These are phyloP conservation scores for Fraxinus pennsylvanica DNA, from an alignment of 257 asterid species.

Conservation along the genomic window DNA sequence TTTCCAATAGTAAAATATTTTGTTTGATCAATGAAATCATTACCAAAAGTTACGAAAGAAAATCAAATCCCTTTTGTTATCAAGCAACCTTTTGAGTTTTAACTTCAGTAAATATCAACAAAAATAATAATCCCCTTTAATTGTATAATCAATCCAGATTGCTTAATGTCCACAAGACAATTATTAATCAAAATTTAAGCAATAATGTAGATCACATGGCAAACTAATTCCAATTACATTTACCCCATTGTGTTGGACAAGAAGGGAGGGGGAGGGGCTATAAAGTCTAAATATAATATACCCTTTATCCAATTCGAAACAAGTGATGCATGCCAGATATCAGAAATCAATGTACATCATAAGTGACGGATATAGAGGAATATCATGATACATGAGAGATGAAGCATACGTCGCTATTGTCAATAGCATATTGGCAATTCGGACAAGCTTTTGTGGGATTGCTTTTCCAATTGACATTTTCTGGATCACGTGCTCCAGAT, in stretches of 20 bases:
- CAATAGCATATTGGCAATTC: slow-evolving; percentile 62
- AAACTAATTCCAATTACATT: too few species aligned
- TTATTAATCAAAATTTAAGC: too few species aligned
- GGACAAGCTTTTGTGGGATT: slow-evolving; percentile 90
- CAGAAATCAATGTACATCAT: not conserved
- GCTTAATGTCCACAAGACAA: too few species aligned
- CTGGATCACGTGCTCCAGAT: slow-evolving; percentile 59
- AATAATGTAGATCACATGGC: too few species aligned
- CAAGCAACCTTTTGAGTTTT: not conserved
- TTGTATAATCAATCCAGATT: not conserved
- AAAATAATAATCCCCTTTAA: not conserved
- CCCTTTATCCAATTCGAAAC: not conserved
- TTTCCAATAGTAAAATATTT: too few species aligned
- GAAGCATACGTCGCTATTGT: slow-evolving; percentile 70
- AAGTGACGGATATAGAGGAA: slow-evolving; percentile 8
- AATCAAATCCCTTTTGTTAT: not conserved
- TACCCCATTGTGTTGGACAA: not conserved
- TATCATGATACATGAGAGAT: not conserved
- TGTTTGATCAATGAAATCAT: too few species aligned
- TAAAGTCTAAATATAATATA: too few species aligned
- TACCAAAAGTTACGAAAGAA: not conserved
- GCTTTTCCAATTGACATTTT: slow-evolving; percentile 66
- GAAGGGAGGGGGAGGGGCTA: not conserved
- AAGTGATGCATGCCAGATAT: not conserved
- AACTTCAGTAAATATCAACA: not conserved